A percentile compares a stretch with the other conserved stretches of the same genome.
Conservation (phyloP, 2,329 filamentous ascomycete species). For the Volutella citrinella region DNA sequence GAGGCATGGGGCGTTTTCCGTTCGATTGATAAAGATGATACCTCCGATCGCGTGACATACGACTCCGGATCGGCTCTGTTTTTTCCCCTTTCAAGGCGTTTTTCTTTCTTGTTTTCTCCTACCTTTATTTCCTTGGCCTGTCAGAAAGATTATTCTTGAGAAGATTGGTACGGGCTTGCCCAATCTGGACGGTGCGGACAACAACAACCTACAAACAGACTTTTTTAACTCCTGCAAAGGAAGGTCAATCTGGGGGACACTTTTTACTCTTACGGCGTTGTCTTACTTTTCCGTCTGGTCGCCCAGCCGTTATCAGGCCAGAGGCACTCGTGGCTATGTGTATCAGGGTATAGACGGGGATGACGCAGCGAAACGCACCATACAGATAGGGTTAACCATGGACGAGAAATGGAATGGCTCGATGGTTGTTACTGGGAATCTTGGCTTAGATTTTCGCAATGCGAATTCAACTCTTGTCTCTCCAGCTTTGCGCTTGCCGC, state of each 20-base stretch:
- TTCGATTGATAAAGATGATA: conserved; percentile 27
- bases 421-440: conserved; percentile 16
- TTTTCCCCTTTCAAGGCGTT: conserved; percentile 6
- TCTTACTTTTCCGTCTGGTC: conserved; percentile 8
- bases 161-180: conserved; percentile 12
- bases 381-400: conserved; percentile 1
- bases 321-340: too few species aligned
- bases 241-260: too few species aligned
- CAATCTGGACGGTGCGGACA: too few species aligned
- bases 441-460: conserved; percentile 15
- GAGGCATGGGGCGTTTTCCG: conserved; percentile 25
- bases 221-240: too few species aligned
- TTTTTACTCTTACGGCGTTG: conserved; percentile 13
- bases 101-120: conserved; percentile 5
- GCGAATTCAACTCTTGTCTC: conserved; percentile 8
- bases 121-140: conserved; percentile 7
- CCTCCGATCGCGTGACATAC: conserved; percentile 21
- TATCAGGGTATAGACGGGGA: too few species aligned
- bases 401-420: conserved; percentile 14
- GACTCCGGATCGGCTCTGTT: conserved; percentile 19
- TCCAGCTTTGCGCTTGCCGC: background rate
- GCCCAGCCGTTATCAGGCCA: too few species aligned
- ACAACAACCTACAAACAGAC: conserved; percentile 7
- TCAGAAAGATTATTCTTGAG: conserved; percentile 9
- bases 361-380: too few species aligned